Evolutionary conservation across 305 asterid genomes (phyloP), one percentile per base, ranked within the genome.

Genomic region (Solanum chacoense): DNA sequence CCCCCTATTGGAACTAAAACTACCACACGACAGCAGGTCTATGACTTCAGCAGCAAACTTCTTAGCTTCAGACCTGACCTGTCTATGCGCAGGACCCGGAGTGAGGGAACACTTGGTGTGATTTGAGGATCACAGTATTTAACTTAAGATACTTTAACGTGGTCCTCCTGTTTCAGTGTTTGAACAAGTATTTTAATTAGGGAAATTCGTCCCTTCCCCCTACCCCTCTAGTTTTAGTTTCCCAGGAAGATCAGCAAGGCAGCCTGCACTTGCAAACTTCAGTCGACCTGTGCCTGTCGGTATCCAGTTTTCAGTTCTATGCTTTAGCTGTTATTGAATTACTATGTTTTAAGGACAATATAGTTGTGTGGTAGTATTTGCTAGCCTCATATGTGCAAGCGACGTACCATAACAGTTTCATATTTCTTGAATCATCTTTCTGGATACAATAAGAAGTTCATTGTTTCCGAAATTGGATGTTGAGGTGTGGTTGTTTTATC

Each of bases 21-120:
- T 42, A 72, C 90, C 4, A n/a, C 88, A 83, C 93, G 90, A 50
- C 95, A 71, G 26, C 93, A 91, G 36, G 38, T 91, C 14, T 18
- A 88, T 14, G 96, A 92, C 31, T 65, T 91, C 32, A 86, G 90
- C 93, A 93, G 73, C 89, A 95, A 88, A 90, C 90, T 81, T 84
- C 69, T 78, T 87, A 89, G 91, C 92, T 90, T 93, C 91, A 92
- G 92, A 90, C 78, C 88, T 50, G 95, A 91, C 87, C 89, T 91
- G 63, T 93, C 96, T 22, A 90, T 95, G 65, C 96, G 94, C 55
- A 89, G 96, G 88, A 96, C 97, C 94, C 93, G 96, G 11, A 96
- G 98, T 29, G 98, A 94, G 91, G 98, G 98, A 71, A 96, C 94
- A 76, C 93, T 97, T 38, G 98, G 96, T 85, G 94, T 90, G 35